These are phyloP conservation scores for Orbilia blumenaviensis DNA, from an alignment of 2,329 filamentous ascomycete genomes.

Conservation along the genomic window DNA sequence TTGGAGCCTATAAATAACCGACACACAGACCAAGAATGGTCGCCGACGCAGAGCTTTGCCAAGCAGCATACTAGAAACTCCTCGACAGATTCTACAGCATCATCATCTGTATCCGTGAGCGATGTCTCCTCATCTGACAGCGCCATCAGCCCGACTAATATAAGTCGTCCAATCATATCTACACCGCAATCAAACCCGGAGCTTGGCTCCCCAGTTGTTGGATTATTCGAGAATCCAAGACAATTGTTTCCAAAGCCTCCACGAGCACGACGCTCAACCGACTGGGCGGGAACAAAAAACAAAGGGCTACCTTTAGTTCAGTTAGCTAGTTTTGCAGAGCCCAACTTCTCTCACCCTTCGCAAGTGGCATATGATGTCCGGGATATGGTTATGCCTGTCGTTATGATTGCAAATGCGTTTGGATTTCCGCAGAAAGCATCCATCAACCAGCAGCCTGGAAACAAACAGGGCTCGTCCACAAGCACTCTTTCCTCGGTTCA, in stretches of 20 bases:
- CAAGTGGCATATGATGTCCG: constrained; percentile 36
- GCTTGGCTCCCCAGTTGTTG: not conserved
- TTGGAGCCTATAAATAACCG: constrained; percentile 1
- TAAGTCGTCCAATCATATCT: constrained; percentile 1
- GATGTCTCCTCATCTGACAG: constrained; percentile 12
- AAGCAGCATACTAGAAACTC: not conserved
- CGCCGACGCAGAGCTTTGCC: not conserved
- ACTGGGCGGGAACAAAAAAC: not conserved
- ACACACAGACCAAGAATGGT: not conserved
- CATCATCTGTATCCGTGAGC: not conserved
- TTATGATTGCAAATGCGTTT: constrained; percentile 42
- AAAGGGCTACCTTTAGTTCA: constrained; percentile 29
- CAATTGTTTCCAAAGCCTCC: not conserved
- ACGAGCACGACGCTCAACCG: constrained; percentile 7
- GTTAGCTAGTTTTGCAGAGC: constrained; percentile 36
- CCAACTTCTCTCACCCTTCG: constrained; percentile 30
- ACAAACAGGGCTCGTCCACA: not conserved
- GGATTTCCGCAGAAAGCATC: constrained; percentile 39
- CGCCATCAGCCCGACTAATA: not conserved
- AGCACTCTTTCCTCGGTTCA: not conserved
- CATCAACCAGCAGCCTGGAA: not conserved
- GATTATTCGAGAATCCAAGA: constrained; percentile 49
- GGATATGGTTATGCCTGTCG: constrained; percentile 47
- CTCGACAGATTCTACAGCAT: constrained; percentile 11
- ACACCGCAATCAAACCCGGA: not conserved